Conservation (phyloP, 2,329 filamentous ascomycete species). For the Calonectria ilicicola region DNA sequence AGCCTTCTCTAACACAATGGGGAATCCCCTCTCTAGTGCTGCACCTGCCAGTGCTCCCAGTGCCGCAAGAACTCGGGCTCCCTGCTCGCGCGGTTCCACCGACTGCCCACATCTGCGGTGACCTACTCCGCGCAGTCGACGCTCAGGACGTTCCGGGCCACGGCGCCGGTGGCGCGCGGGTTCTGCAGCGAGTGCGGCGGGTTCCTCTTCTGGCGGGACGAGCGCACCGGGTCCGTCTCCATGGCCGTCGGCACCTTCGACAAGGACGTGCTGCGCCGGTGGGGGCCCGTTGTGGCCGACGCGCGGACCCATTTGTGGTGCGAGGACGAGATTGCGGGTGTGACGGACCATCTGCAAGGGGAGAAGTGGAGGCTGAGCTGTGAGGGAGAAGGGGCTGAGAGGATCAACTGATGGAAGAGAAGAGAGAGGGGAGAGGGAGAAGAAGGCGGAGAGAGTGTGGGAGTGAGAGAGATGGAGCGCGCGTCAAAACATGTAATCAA, state of each 20-base stretch:
- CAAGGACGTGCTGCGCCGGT: constrained; percentile 53
- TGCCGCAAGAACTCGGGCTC: constrained; percentile 64
- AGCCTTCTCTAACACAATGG: not conserved
- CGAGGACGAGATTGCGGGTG: constrained; percentile 59
- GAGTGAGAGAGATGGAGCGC: not conserved
- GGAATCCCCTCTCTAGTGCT: constrained; percentile 44
- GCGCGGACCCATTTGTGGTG: constrained; percentile 55
- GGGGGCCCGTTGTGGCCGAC: constrained; percentile 54
- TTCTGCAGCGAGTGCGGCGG: constrained; percentile 64
- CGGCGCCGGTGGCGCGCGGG: constrained; percentile 53
- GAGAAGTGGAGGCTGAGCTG: constrained; percentile 36
- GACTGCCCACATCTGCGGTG: constrained; percentile 50
- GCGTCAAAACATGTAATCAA: not conserved
- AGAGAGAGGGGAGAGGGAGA: not conserved
- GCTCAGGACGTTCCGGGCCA: constrained; percentile 55
- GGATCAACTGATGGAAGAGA: constrained; percentile 15
- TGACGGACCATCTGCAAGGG: constrained; percentile 57
- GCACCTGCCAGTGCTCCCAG: constrained; percentile 67
- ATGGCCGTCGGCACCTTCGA: constrained; percentile 60
- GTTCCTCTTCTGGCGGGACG: constrained; percentile 59
- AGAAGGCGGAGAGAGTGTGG: too few relatives aligned
- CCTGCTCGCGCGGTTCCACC: constrained; percentile 57
- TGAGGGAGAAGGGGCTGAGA: constrained; percentile 39
- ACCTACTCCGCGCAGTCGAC: constrained; percentile 48
- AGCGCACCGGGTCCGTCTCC: constrained; percentile 43